These are phyloP conservation scores for Thelonectria discophora DNA, from an alignment of 2,329 filamentous ascomycete genomes.

Conservation along the genomic window DNA sequence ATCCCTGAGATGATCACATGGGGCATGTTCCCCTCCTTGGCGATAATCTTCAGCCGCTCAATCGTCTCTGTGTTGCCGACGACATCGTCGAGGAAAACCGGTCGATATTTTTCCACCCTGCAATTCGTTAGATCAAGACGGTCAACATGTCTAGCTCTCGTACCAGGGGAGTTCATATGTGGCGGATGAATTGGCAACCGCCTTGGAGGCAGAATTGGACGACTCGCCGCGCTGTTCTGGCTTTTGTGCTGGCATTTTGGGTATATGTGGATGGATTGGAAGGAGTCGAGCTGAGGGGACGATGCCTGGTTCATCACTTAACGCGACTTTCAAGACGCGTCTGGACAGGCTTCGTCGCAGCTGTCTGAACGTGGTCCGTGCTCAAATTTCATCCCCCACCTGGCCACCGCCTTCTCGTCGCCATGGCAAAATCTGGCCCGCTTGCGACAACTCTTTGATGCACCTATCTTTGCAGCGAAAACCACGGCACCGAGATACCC, in stretches of 20 bases:
- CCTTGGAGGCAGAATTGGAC: constrained; percentile 67
- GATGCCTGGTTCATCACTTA: constrained; percentile 43
- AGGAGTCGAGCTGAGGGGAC: constrained; percentile 26
- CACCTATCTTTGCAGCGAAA: constrained; percentile 11
- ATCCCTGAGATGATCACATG: constrained; percentile 99
- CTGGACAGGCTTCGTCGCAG: constrained; percentile 19
- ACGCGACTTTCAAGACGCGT: constrained; percentile 51
- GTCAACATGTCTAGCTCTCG: constrained; percentile 25
- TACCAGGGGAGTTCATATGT: constrained; percentile 85
- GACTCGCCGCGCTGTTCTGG: constrained; percentile 66
- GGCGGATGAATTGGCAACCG: constrained; percentile 60
- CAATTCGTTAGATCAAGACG: constrained; percentile 35
- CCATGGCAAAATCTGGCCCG: constrained; percentile 41
- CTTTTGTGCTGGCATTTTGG: constrained; percentile 60
- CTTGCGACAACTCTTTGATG: constrained; percentile 39
- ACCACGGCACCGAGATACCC: constrained; percentile 10
- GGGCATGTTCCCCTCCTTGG: constrained; percentile 98
- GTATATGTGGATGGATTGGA: constrained; percentile 29
- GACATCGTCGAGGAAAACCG: constrained; percentile 93
- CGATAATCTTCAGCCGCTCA: constrained; percentile 96
- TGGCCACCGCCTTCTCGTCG: constrained; percentile 41
- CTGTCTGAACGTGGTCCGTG: constrained; percentile 40
- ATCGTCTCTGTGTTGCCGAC: constrained; percentile 98
- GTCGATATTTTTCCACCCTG: constrained; percentile 98
- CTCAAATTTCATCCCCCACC: constrained; percentile 29